These are phyloP conservation scores for Fusarium solani-melongenae DNA, from an alignment of 2,329 filamentous ascomycete species.

Conservation along the genomic window DNA sequence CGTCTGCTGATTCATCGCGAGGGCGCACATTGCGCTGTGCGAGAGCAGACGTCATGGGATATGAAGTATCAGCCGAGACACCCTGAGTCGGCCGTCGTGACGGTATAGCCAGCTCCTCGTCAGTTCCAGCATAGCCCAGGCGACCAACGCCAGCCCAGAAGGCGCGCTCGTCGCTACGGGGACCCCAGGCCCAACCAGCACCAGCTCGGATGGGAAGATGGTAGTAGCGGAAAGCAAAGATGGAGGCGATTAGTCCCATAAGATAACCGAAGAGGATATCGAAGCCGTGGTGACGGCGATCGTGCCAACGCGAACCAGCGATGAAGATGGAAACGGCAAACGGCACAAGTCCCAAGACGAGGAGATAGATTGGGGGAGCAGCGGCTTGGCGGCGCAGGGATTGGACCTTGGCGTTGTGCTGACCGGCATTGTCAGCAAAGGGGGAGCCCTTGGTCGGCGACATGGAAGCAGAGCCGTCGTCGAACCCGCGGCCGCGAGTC, in stretches of 20 bases:
- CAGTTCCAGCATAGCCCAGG: constrained; percentile 64
- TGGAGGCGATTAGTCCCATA: constrained; percentile 77
- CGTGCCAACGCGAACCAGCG: constrained; percentile 84
- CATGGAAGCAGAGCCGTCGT: constrained; percentile 34
- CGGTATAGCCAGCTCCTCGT: constrained; percentile 38
- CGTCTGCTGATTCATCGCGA: constrained; percentile 10
- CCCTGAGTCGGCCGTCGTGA: constrained; percentile 32
- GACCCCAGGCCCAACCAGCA: constrained; percentile 90
- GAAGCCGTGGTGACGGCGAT: constrained; percentile 92
- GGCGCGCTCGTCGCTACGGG: constrained; percentile 76
- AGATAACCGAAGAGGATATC: constrained; percentile 88
- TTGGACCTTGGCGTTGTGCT: constrained; percentile 48
- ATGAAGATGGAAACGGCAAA: constrained; percentile 83
- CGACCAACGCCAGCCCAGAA: constrained; percentile 82
- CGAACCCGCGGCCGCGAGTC: constrained; percentile 29
- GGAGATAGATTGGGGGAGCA: constrained; percentile 82
- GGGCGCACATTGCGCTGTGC: constrained; percentile 35
- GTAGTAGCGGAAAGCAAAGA: constrained; percentile 85
- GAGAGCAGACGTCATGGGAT: constrained; percentile 38
- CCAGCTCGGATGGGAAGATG: constrained; percentile 80
- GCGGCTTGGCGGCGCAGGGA: constrained; percentile 76
- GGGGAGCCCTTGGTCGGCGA: constrained; percentile 36
- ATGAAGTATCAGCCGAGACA: constrained; percentile 43
- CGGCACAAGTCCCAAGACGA: constrained; percentile 76
- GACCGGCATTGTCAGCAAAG: constrained; percentile 31